These are phyloP conservation scores for Eragrostis nindensis DNA, from an alignment of 176 grass and related monocot species.

Conservation along the genomic window DNA sequence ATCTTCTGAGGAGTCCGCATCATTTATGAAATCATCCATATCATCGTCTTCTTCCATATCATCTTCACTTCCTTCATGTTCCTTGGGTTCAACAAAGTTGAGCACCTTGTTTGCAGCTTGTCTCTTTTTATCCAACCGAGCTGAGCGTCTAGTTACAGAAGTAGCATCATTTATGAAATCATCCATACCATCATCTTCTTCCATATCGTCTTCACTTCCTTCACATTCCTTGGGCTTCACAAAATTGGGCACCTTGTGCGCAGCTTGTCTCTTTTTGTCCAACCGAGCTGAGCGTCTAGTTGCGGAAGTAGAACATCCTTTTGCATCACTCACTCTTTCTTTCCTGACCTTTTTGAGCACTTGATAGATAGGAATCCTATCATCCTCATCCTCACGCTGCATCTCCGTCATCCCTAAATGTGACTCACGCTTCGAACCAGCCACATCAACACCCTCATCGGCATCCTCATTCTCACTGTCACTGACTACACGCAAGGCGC, in stretches of 20 bases:
- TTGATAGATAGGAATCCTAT: slow-evolving; percentile 46
- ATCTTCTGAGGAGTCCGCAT: slow-evolving; percentile 40
- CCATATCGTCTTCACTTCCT: slow-evolving; percentile 36
- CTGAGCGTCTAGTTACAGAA: no score
- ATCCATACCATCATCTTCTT: slow-evolving; percentile 53
- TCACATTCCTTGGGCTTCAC: slow-evolving; percentile 51
- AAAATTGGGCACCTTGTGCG: slow-evolving; percentile 17
- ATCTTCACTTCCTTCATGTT: slow-evolving; percentile 48
- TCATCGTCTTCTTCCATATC: slow-evolving; percentile 50
- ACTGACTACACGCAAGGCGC: slow-evolving; percentile 22
- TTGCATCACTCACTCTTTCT: background rate
- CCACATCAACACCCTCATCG: background rate
- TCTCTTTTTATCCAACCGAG: slow-evolving; percentile 31
- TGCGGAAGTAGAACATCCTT: slow-evolving; percentile 16
- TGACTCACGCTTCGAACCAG: slow-evolving; percentile 20
- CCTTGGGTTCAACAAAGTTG: slow-evolving; percentile 47
- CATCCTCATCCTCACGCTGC: slow-evolving; percentile 40
- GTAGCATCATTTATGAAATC: slow-evolving; percentile 66
- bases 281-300: slow-evolving; percentile 47
- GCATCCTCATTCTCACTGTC: slow-evolving; percentile 53
- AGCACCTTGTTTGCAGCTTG: background rate
- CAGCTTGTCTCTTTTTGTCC: slow-evolving; percentile 14
- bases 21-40: slow-evolving; percentile 64
- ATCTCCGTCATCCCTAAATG: slow-evolving; percentile 14
- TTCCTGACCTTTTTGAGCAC: slow-evolving; percentile 40